phyloP scores from a whole-genome alignment of 148 eudicot species.

The Rhododendron molle region DNA sequence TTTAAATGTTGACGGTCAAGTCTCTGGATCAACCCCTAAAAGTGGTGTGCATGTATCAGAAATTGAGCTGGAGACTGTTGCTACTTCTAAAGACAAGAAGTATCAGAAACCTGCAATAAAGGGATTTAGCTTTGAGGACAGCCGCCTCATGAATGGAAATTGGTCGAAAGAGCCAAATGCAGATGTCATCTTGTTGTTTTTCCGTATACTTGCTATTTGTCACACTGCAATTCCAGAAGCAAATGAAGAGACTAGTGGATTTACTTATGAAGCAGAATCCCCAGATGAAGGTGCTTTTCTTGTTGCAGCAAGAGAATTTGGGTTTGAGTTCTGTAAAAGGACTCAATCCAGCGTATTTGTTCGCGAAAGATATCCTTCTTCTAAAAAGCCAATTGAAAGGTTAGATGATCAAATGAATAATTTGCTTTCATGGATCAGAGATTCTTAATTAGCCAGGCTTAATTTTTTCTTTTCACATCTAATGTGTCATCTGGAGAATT shows the following conservation, averaged over 20 bases:
- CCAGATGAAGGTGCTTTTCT: conserved; percentile 97
- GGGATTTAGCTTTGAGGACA: conserved; percentile 86
- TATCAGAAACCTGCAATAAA: conserved; percentile 43
- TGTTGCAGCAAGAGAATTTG: conserved; percentile 95
- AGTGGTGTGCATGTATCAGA: conserved; percentile 23
- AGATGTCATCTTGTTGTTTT: too few species aligned
- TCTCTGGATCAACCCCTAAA: conserved; percentile 11
- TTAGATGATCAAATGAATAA: conserved; percentile 19
- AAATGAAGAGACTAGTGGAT: conserved; percentile 54
- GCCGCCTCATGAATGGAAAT: conserved; percentile 24
- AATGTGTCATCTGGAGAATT: background rate
- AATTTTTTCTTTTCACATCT: conserved; percentile 11
- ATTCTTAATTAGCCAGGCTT: conserved; percentile 8
- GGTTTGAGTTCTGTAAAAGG: conserved; percentile 78
- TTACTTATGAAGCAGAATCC: conserved; percentile 88
- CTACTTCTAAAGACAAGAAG: too few species aligned
- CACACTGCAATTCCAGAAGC: too few species aligned
- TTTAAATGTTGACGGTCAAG: conserved; percentile 35
- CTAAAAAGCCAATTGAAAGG: conserved; percentile 66
- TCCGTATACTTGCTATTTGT: too few species aligned
- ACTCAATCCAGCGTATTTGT: conserved; percentile 76
- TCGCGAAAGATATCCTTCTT: conserved; percentile 62
- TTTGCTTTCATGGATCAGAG: background rate
- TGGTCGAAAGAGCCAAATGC: too few species aligned
- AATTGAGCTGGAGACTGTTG: conserved; percentile 64